A percentile compares a stretch with the other conserved stretches of the same genome.
These are phyloP conservation scores for Aspergillus sclerotialis DNA, from an alignment of 2,329 filamentous ascomycete species.

Conservation along the genomic window DNA sequence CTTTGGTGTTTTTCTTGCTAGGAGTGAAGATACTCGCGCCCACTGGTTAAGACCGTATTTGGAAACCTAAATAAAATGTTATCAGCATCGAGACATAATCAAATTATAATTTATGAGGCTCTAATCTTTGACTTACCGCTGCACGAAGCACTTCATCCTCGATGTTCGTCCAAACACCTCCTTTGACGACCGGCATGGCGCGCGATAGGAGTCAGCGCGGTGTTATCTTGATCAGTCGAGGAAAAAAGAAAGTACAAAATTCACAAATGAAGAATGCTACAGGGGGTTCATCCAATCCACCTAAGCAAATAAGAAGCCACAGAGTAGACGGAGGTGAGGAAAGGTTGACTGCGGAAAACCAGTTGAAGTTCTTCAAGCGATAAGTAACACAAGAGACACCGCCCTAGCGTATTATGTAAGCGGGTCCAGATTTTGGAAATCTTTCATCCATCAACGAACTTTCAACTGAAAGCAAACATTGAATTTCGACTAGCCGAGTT, in stretches of 20 bases:
- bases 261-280: background rate
- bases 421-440: slow-evolving; percentile 24
- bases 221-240: background rate
- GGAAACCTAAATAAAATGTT: slow-evolving; percentile 47
- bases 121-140: slow-evolving; percentile 43
- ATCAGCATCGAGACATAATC: background rate
- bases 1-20: slow-evolving; percentile 95
- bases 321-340: background rate
- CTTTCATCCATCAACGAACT: slow-evolving; percentile 2
- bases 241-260: background rate
- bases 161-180: slow-evolving; percentile 63
- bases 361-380: slow-evolving; percentile 7
- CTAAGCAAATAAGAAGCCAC: no score
- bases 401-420: slow-evolving; percentile 24
- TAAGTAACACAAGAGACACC: slow-evolving; percentile 19
- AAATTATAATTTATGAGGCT: background rate
- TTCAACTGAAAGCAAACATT: slow-evolving; percentile 8
- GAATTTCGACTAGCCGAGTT: slow-evolving; percentile 1
- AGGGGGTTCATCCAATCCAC: no score
- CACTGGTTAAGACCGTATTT: slow-evolving; percentile 97
- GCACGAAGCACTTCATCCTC: slow-evolving; percentile 97
- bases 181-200: slow-evolving; percentile 59
- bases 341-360: slow-evolving; percentile 2
- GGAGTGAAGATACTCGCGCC: slow-evolving; percentile 94
- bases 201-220: slow-evolving; percentile 10